Percentiles rank a stretch among this genome's conserved stretches.
phyloP scores from a whole-genome alignment of 2,329 filamentous ascomycete species.

The Colletotrichum godetiae region DNA sequence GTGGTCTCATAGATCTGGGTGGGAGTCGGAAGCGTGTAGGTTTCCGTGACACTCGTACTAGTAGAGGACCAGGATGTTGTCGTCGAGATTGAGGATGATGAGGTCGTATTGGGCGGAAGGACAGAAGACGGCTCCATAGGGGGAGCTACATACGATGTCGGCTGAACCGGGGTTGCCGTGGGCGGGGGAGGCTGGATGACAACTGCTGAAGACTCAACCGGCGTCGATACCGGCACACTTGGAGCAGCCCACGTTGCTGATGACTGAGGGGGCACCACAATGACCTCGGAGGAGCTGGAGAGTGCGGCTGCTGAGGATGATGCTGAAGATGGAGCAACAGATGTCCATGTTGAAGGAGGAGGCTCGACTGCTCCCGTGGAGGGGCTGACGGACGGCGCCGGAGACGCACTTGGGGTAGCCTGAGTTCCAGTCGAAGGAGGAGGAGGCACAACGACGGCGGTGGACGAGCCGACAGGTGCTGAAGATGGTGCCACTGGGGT shows the following conservation, averaged over 20 bases:
- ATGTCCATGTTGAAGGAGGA: background rate
- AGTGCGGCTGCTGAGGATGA: background rate
- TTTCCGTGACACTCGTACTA: background rate
- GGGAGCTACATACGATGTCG: slow-evolving; percentile 20
- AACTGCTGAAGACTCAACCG: background rate
- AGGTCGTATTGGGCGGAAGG: slow-evolving; percentile 20
- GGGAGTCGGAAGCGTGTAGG: background rate
- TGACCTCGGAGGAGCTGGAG: background rate
- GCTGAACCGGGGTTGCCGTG: background rate
- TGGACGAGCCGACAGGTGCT: background rate
- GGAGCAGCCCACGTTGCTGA: background rate
- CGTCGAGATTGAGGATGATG: slow-evolving; percentile 10
- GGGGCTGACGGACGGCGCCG: background rate
- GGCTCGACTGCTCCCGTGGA: background rate
- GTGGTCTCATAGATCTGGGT: slow-evolving; percentile 36
- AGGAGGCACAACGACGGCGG: background rate
- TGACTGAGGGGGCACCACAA: background rate
- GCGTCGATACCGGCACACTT: slow-evolving; percentile 2
- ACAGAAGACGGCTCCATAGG: background rate
- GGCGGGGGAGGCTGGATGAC: slow-evolving; percentile 6
- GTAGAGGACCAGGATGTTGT: background rate
- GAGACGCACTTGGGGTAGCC: background rate
- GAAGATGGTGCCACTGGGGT: background rate
- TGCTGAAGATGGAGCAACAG: background rate
- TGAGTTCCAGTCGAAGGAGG: background rate